Conservation (phyloP, 2,329 filamentous ascomycete species). For the Ophiostoma populinum region DNA sequence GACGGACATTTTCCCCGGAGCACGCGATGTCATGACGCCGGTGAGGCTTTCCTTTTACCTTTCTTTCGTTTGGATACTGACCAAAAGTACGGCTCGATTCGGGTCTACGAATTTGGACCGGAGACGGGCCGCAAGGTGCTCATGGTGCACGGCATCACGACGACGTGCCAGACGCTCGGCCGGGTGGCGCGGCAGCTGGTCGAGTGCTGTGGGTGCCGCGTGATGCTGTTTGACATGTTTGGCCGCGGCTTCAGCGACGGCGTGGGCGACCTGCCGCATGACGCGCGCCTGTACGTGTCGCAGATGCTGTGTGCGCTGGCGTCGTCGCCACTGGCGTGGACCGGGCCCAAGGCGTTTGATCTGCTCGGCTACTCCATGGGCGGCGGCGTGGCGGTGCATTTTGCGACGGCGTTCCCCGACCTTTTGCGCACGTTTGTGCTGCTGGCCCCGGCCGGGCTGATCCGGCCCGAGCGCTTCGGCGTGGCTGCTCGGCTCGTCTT, state of each 20-base stretch:
- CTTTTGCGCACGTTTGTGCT: conserved; percentile 55
- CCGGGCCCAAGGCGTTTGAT: conserved; percentile 37
- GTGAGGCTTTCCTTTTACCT: conserved; percentile 22
- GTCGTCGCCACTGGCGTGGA: conserved; percentile 55
- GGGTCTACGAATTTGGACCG: conserved; percentile 73
- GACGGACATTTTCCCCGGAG: conserved; percentile 52
- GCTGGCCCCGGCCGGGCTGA: conserved; percentile 62
- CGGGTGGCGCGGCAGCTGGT: conserved; percentile 51
- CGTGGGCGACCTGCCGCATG: conserved; percentile 49
- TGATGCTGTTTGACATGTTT: conserved; percentile 66
- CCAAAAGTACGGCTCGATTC: conserved; percentile 49
- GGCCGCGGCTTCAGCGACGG: conserved; percentile 50
- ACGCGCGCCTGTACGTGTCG: conserved; percentile 53
- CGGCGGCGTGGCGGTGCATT: conserved; percentile 59
- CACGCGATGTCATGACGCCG: conserved; percentile 53
- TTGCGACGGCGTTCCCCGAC: conserved; percentile 54
- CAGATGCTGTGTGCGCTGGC: conserved; percentile 55
- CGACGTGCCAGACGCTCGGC: conserved; percentile 56
- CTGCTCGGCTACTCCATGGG: conserved; percentile 71
- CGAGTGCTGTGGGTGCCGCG: conserved; percentile 47
- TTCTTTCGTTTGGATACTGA: not conserved
- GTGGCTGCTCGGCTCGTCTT: conserved; percentile 32
- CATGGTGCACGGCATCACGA: conserved; percentile 71
- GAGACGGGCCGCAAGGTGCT: conserved; percentile 55
- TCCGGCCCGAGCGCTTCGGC: conserved; percentile 39